phyloP scores from a whole-genome alignment of 192 early-diverging fungal species.

The Geranomyces variabilis region DNA sequence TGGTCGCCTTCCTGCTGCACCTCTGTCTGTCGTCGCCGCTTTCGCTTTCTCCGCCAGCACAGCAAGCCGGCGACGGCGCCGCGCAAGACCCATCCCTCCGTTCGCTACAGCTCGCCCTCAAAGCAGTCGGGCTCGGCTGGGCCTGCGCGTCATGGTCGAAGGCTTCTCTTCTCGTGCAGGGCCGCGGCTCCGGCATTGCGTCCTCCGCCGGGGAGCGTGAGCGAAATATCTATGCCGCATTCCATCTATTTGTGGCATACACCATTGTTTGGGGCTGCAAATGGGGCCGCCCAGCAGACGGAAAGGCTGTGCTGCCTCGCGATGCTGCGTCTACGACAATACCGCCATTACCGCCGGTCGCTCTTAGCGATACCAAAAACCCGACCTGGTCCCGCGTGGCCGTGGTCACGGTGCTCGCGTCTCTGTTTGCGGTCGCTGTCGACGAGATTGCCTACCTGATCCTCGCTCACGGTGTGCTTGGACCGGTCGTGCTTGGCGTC shows the following conservation, averaged over 20 bases:
- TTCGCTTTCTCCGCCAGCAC: no score
- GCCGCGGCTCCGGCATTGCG: not conserved
- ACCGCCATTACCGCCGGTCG: no score
- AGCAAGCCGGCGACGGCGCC: no score
- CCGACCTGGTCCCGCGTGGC: not conserved
- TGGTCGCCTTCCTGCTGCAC: no score
- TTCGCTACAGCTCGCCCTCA: not conserved
- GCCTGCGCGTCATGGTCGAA: constrained; percentile 19
- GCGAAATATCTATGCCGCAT: not conserved
- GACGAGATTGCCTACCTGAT: constrained; percentile 15
- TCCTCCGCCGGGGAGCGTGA: constrained; percentile 4
- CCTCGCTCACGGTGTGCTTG: constrained; percentile 4
- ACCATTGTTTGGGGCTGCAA: constrained; percentile 2
- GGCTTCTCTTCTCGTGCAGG: constrained; percentile 19
- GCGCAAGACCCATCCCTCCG: not conserved
- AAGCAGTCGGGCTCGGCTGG: constrained; percentile 9
- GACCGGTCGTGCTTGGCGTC: constrained; percentile 8
- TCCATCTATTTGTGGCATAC: constrained; percentile 23
- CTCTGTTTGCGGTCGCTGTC: constrained; percentile 1
- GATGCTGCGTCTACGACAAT: no score
- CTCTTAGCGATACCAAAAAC: no score
- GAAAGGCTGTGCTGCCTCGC: not conserved
- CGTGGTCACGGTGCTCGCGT: not conserved
- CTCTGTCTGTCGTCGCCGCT: no score
- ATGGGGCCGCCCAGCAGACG: not conserved